phyloP scores from a whole-genome alignment of 495 filamentous ascomycete species.

The Penicillium manginii region DNA sequence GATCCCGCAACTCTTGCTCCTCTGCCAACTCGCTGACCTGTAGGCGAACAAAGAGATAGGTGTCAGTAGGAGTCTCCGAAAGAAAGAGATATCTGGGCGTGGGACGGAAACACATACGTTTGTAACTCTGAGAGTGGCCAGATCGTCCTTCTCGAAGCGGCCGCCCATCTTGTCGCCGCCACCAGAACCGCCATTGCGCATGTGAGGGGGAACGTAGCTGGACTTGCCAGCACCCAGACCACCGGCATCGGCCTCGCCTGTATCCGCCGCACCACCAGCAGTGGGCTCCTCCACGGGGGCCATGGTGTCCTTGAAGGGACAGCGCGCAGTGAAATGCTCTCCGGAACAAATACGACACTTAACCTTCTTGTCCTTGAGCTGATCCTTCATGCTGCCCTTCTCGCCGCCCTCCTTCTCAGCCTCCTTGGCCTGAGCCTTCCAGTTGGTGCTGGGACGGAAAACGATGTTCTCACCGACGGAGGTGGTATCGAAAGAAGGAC shows the following conservation, averaged over 20 bases:
- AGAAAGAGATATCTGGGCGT: slow-evolving; percentile 3
- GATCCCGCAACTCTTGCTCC: slow-evolving; percentile 89
- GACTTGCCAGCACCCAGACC: slow-evolving; percentile 68
- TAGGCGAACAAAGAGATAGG: slow-evolving; percentile 19
- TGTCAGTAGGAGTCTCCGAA: slow-evolving; percentile 11
- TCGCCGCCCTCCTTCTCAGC: slow-evolving; percentile 76
- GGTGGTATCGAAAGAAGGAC: slow-evolving; percentile 82
- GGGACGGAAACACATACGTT: slow-evolving; percentile 68
- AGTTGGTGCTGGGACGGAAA: slow-evolving; percentile 87
- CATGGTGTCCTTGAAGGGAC: slow-evolving; percentile 85
- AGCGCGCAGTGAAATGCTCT: slow-evolving; percentile 97
- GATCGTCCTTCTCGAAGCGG: slow-evolving; percentile 94
- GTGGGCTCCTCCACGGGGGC: slow-evolving; percentile 70
- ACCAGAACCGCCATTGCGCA: slow-evolving; percentile 68
- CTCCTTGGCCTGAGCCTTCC: slow-evolving; percentile 85
- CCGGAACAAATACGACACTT: slow-evolving; percentile 98
- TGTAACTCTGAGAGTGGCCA: slow-evolving; percentile 93
- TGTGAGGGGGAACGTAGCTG: slow-evolving; percentile 90
- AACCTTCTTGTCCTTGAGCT: slow-evolving; percentile 98
- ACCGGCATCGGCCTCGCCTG: slow-evolving; percentile 54
- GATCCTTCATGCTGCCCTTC: slow-evolving; percentile 76
- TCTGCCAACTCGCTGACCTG: slow-evolving; percentile 97
- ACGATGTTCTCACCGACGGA: slow-evolving; percentile 96
- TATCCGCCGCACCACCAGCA: slow-evolving; percentile 59
- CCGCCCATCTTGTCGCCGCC: slow-evolving; percentile 88